Evolutionary conservation across 352 stramenopile species (phyloP).

Genomic region (Plasmopara viticola): DNA sequence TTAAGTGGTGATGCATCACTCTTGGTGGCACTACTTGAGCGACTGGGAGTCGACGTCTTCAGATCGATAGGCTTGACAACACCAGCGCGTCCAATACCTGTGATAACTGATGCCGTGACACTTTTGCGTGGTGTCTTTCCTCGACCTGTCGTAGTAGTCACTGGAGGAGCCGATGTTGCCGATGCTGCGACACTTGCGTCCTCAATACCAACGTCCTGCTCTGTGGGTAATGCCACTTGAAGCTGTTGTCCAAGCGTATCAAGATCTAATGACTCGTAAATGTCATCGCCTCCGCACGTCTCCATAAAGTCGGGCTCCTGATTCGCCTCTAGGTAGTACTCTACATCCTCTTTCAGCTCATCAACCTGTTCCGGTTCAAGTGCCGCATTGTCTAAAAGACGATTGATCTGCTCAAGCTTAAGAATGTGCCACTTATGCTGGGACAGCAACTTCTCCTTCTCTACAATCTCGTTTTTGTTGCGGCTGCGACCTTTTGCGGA

Average conservation of each 20-base stretch:
- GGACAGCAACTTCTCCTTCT: conserved; percentile 84
- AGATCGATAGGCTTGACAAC: conserved; percentile 75
- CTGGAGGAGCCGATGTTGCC: conserved; percentile 2
- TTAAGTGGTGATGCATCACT: conserved; percentile 36
- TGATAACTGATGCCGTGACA: conserved; percentile 45
- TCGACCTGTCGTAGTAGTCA: conserved; percentile 11
- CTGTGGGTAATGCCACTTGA: conserved; percentile 61
- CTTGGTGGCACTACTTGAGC: conserved; percentile 41
- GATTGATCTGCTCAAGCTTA: conserved; percentile 97
- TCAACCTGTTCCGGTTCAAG: conserved; percentile 91
- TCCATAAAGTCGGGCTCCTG: conserved; percentile 92
- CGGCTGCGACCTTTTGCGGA: conserved; percentile 91
- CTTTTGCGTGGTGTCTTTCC: conserved; percentile 72
- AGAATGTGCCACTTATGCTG: conserved; percentile 97
- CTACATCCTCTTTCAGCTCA: conserved; percentile 95
- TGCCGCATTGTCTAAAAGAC: conserved; percentile 95
- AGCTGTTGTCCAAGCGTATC: conserved; percentile 74
- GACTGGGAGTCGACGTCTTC: conserved; percentile 63
- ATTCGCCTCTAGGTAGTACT: conserved; percentile 97
- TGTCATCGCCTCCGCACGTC: conserved; percentile 84
- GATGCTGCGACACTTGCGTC: conserved; percentile 20
- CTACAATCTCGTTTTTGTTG: conserved; percentile 91
- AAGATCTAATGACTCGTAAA: conserved; percentile 96
- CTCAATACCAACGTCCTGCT: conserved; percentile 66
- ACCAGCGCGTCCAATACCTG: conserved; percentile 64